These are phyloP conservation scores for Paracorniculantispora psalliotae DNA, from an alignment of 2,329 filamentous ascomycete species.

Conservation along the genomic window DNA sequence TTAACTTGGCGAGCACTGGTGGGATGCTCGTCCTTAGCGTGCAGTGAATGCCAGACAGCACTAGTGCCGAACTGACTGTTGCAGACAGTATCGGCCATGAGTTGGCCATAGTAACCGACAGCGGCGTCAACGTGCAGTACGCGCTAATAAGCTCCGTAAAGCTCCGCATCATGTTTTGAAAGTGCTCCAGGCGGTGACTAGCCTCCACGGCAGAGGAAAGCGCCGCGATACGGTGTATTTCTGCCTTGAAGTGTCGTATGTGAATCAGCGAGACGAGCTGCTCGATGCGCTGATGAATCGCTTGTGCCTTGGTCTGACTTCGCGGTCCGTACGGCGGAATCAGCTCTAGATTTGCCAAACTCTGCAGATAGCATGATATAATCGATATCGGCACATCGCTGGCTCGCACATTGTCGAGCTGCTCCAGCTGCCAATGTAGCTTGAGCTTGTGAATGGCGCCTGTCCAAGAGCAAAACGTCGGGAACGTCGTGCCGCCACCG, in stretches of 20 bases:
- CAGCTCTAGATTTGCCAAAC: neutral
- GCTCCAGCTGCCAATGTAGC: neutral
- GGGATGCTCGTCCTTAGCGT: neutral
- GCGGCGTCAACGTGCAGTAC: neutral
- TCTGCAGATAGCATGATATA: neutral
- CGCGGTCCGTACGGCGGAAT: neutral
- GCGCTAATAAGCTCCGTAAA: neutral
- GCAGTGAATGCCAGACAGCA: neutral
- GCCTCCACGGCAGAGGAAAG: neutral
- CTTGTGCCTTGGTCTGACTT: neutral
- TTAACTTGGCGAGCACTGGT: neutral
- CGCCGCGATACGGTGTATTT: neutral
- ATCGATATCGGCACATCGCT: neutral
- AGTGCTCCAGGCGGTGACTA: neutral
- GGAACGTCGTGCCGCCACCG: neutral
- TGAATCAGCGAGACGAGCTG: neutral
- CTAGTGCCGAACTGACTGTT: neutral
- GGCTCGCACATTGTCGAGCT: neutral
- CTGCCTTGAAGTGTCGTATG: neutral
- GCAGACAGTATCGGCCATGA: neutral
- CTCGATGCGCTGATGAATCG: neutral
- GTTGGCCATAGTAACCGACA: neutral
- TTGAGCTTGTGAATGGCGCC: constrained; percentile 1
- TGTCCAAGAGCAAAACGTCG: neutral
- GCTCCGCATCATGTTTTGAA: neutral